Base-by-base conservation (phyloP, 805 yeast genomes). In the Komagataella mondaviorum region DNA sequence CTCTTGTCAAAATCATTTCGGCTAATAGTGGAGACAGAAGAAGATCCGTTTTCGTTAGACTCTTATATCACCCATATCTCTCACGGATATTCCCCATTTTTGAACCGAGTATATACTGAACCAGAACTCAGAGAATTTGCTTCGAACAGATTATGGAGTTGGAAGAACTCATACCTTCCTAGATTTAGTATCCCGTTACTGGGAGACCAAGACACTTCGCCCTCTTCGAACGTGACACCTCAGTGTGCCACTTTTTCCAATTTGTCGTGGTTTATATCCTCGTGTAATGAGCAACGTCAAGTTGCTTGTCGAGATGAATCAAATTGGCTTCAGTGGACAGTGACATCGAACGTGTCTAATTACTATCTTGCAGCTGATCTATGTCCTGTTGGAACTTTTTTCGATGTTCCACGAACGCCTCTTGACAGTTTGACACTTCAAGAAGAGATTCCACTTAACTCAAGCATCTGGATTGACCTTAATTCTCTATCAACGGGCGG, bases 391-490 rank as follows among this genome's bases (percentile, higher is more conserved):
- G 70, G 67, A 1, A 36, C 48, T 2, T 60, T 51, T 0, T 73
- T 84, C 53, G 62, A 71, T 1, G 61, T 75, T 0, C 90, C 90
- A 0, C 58, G 60, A 6, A 67, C 77, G 1, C 73, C 86, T 1
- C 52, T 73, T 2, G 75, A 80, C 50, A 77, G 77, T 52, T 53
- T 50, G 3, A 54, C 52, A 52, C 56, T 72, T 17, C 52, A 54
- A 1, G 46, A 51, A 2, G 46, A 52, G 3, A 45, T 70, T 23
- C 56, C 57, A 0, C 8, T 39, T 6, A 16, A 16, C 6, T 64
- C 57, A 12, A 76, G 77, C 0, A 68, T 80, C 0, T 90, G 97
- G 97, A 77, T 88, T 3, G 88, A 88, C 65, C 57, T 88, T 55
- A 90, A 91, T 61, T 87, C 90, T 16, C 72, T 91, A 20, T 76